phyloP scores from a whole-genome alignment of 2,329 filamentous ascomycete genomes.

The Xenosphaeropsis pyriputrescens region DNA sequence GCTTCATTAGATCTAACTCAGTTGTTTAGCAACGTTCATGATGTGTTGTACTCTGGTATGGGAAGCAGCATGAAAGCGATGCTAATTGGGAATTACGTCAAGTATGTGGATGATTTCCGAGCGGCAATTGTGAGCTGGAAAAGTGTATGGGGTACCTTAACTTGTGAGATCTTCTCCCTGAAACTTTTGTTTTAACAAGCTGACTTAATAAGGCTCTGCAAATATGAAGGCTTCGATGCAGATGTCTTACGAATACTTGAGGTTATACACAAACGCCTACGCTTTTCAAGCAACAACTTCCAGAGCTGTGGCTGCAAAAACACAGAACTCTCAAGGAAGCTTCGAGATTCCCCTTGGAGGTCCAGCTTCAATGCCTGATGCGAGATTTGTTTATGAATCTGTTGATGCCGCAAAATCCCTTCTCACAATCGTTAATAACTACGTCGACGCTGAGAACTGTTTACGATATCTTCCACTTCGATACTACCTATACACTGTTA shows the following conservation, averaged over 20 bases:
- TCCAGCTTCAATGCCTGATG: slow-evolving; percentile 41
- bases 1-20: slow-evolving; percentile 58
- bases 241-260: slow-evolving; percentile 58
- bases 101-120: slow-evolving; percentile 62
- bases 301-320: slow-evolving; percentile 22
- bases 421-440: slow-evolving; percentile 41
- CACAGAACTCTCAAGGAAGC: slow-evolving; percentile 24
- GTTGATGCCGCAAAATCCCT: slow-evolving; percentile 49
- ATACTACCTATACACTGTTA: slow-evolving; percentile 47
- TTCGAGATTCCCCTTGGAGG: slow-evolving; percentile 12
- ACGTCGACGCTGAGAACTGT: slow-evolving; percentile 40
- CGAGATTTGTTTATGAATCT: slow-evolving; percentile 51
- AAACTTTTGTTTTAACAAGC: not conserved
- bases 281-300: slow-evolving; percentile 58
- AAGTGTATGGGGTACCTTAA: slow-evolving; percentile 50
- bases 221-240: slow-evolving; percentile 53
- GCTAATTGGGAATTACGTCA: slow-evolving; percentile 56
- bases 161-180: slow-evolving; percentile 28
- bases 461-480: slow-evolving; percentile 49
- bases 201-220: slow-evolving; percentile 32
- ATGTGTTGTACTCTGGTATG: slow-evolving; percentile 58
- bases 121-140: slow-evolving; percentile 58
- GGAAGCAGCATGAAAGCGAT: slow-evolving; percentile 56
- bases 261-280: slow-evolving; percentile 62
- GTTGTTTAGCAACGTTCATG: slow-evolving; percentile 59